Conservation (phyloP, 2,329 filamentous ascomycete species). For the Lachnellula cervina region DNA sequence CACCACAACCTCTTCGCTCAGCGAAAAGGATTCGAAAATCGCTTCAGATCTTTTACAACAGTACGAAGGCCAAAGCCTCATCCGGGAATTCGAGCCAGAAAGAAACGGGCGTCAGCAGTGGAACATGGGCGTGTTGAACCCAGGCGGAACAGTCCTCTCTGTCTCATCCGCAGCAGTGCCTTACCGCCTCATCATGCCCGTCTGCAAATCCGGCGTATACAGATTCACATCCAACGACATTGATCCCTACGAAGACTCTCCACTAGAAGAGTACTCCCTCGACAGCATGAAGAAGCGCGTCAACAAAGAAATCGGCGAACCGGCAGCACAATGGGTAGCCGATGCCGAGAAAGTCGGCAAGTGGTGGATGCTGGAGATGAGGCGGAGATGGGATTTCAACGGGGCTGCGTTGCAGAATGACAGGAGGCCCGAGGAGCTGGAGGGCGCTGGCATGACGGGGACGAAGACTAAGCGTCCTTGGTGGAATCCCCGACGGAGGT, state of each 20-base stretch:
- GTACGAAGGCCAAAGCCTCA: slow-evolving; percentile 43
- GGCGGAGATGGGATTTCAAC: slow-evolving; percentile 22
- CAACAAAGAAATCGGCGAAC: slow-evolving; percentile 28
- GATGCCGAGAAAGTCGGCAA: slow-evolving; percentile 34
- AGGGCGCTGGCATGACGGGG: slow-evolving; percentile 16
- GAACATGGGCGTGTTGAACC: slow-evolving; percentile 26
- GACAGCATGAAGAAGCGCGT: slow-evolving; percentile 20
- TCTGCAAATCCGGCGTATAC: slow-evolving; percentile 19
- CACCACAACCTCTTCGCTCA: slow-evolving; percentile 36
- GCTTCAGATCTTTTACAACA: slow-evolving; percentile 37
- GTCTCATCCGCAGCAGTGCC: slow-evolving; percentile 17
- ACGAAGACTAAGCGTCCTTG: slow-evolving; percentile 21
- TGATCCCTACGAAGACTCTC: slow-evolving; percentile 33
- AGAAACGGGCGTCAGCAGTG: slow-evolving; percentile 30
- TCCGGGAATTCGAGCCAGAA: slow-evolving; percentile 35
- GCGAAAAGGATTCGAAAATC: slow-evolving; percentile 27
- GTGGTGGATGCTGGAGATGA: slow-evolving; percentile 36
- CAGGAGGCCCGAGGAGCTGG: slow-evolving; percentile 18
- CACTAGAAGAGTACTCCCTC: slow-evolving; percentile 29
- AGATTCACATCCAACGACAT: slow-evolving; percentile 34
- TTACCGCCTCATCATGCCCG: slow-evolving; percentile 21
- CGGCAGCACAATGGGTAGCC: slow-evolving; percentile 33
- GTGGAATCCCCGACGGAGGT: slow-evolving; percentile 16
- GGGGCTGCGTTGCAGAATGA: slow-evolving; percentile 21
- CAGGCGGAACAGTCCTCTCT: slow-evolving; percentile 21